Conservation (phyloP, 805 yeast genomes). For the Kazachstania bromeliacearum region DNA sequence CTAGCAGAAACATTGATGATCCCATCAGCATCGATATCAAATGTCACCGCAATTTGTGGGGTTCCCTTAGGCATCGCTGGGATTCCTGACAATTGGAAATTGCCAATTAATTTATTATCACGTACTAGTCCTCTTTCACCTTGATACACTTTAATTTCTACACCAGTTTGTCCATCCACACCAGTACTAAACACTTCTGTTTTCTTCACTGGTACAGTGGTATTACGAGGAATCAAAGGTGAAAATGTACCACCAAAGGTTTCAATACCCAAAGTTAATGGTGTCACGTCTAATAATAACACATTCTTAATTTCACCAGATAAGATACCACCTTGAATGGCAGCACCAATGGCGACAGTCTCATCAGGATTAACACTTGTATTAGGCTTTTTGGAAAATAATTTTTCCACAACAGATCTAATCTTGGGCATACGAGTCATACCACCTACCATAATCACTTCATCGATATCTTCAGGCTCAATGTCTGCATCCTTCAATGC, state of each 20-base stretch:
- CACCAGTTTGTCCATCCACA: slow-evolving; percentile 79
- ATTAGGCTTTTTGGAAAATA: slow-evolving; percentile 58
- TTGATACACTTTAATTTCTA: slow-evolving; percentile 67
- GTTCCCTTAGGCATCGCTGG: slow-evolving; percentile 72
- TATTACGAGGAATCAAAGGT: slow-evolving; percentile 67
- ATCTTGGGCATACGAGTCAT: slow-evolving; percentile 87
- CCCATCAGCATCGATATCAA: slow-evolving; percentile 78
- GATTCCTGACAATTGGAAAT: slow-evolving; percentile 60
- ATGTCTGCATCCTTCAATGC: slow-evolving; percentile 69
- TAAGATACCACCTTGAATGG: slow-evolving; percentile 79
- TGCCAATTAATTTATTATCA: slow-evolving; percentile 70
- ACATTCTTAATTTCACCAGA: slow-evolving; percentile 79
- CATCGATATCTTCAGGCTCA: slow-evolving; percentile 56
- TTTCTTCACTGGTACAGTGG: slow-evolving; percentile 67
- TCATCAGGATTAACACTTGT: slow-evolving; percentile 81
- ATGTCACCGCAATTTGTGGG: slow-evolving; percentile 69
- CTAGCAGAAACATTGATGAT: slow-evolving; percentile 72
- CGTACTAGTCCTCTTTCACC: slow-evolving; percentile 74
- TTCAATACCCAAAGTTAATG: slow-evolving; percentile 74
- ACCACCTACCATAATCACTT: slow-evolving; percentile 74
- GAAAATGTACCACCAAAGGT: slow-evolving; percentile 79
- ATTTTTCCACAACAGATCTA: slow-evolving; percentile 46
- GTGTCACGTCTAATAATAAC: slow-evolving; percentile 70
- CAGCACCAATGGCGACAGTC: slow-evolving; percentile 88
- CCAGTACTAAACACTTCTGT: slow-evolving; percentile 73